Base-by-base conservation (phyloP, 768 basidiomycete species). In the Hypholoma fasciculare region DNA sequence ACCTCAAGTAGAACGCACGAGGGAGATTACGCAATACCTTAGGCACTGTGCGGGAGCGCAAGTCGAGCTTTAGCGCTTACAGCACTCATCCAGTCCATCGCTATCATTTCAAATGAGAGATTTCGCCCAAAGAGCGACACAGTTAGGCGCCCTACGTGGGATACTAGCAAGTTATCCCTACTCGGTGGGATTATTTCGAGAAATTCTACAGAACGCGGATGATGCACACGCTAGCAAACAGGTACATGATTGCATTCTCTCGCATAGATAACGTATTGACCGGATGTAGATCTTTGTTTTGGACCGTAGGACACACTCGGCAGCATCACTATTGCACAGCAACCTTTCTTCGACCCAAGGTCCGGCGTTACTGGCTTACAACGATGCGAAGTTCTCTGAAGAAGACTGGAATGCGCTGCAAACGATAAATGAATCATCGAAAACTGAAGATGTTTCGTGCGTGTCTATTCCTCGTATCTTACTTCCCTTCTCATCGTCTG, bases 171-270 rank as follows among this genome's bases (percentile, higher is more conserved):
- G 67, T 2, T 83, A 83, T 59, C 80, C 80, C 0, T 79, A 76
- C 54, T 78, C 78, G 6, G 69, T 76, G 19, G 78, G 78, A 0
- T 56, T 81, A 3, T 65, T 82, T 14, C 72, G 79, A 6, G 82
- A 83, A 54, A 44, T 82, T 0, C 23, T 81, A 2, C 79, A 80
- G 65, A 83, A 83, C 54, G 78, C 81, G 0, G 80, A 82, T 46
- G 82, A 83, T 63, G 80, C 81, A 0, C 66, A 71, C n/a, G 82
- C 80, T 11, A 68, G 65, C 0, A 69, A 72, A 27, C 80, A 81
- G 72, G 81, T 78, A 14, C 6, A 74, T 58, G 5, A 13, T 1
- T 27, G 12, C 39, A 20, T n/a, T 38, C 3, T 9, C 27, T 37
- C 3, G 12, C 34, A 9, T 38, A 43, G 11, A 17, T 37, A 26